These are phyloP conservation scores for Aspergillus sergii DNA, from an alignment of 2,329 filamentous ascomycete genomes.

Conservation along the genomic window DNA sequence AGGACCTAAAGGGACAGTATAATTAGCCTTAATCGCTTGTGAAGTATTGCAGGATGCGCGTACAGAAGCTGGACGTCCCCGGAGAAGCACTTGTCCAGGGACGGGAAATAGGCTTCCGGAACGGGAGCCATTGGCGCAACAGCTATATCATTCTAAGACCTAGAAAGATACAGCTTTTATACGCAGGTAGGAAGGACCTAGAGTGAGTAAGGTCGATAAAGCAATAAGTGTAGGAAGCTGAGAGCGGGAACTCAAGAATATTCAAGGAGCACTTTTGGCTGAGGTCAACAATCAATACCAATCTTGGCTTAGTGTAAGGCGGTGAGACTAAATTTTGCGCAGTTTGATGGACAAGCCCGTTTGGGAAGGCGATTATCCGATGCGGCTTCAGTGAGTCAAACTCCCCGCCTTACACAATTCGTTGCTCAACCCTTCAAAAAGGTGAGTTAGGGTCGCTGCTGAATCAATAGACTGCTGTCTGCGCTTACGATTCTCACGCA, in stretches of 20 bases:
- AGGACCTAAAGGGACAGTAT: constrained; percentile 54
- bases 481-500: neutral
- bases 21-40: constrained; percentile 24
- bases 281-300: constrained; percentile 43
- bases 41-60: constrained; percentile 15
- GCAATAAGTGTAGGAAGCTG: constrained; percentile 23
- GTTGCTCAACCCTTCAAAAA: neutral
- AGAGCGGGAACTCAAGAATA: constrained; percentile 31
- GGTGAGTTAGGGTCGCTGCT: neutral
- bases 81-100: constrained; percentile 80
- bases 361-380: constrained; percentile 16
- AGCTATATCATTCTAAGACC: constrained; percentile 45
- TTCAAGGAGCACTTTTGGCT: constrained; percentile 31
- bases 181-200: constrained; percentile 9
- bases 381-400: constrained; percentile 11
- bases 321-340: constrained; percentile 30
- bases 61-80: constrained; percentile 81
- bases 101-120: constrained; percentile 77
- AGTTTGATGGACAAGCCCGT: constrained; percentile 18
- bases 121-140: constrained; percentile 66
- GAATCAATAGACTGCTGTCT: neutral
- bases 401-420: constrained; percentile 4
- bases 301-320: constrained; percentile 39
- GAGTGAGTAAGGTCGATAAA: constrained; percentile 4
- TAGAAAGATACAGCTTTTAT: constrained; percentile 15